Conservation (phyloP, 2,329 filamentous ascomycete species). For the Paracoccidioides brasiliensis region DNA sequence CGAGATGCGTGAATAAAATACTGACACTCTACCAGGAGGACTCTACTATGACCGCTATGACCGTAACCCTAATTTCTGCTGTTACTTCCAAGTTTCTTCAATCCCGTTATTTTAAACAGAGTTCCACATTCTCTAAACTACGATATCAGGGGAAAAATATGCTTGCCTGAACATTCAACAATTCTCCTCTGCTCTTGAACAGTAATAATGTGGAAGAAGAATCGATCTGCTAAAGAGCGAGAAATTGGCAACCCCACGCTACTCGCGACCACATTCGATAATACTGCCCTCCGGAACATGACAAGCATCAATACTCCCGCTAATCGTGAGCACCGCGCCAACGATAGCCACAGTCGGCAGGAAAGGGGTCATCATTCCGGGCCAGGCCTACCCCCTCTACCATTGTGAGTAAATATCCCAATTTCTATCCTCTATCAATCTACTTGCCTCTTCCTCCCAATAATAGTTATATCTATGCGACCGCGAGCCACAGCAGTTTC, state of each 20-base stretch:
- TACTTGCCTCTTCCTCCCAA: background rate
- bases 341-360: background rate
- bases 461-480: background rate
- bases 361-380: slow-evolving; percentile 14
- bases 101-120: too few species aligned
- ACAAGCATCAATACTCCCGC: slow-evolving; percentile 21
- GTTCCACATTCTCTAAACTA: slow-evolving; percentile 4
- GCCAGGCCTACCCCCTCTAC: slow-evolving; percentile 25
- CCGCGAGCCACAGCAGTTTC: background rate
- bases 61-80: background rate
- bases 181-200: slow-evolving; percentile 7
- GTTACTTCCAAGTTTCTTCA: too few species aligned
- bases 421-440: background rate
- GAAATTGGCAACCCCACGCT: slow-evolving; percentile 34
- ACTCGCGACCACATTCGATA: slow-evolving; percentile 34
- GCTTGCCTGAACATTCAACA: background rate
- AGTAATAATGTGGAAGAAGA: slow-evolving; percentile 42
- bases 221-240: slow-evolving; percentile 32
- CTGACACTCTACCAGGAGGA: background rate
- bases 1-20: background rate
- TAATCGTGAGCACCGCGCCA: background rate
- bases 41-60: background rate
- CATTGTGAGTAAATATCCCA: slow-evolving; percentile 21
- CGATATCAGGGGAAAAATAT: background rate
- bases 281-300: slow-evolving; percentile 30